phyloP scores from a whole-genome alignment of 805 yeast species.

The Nakazawaea ernobii region DNA sequence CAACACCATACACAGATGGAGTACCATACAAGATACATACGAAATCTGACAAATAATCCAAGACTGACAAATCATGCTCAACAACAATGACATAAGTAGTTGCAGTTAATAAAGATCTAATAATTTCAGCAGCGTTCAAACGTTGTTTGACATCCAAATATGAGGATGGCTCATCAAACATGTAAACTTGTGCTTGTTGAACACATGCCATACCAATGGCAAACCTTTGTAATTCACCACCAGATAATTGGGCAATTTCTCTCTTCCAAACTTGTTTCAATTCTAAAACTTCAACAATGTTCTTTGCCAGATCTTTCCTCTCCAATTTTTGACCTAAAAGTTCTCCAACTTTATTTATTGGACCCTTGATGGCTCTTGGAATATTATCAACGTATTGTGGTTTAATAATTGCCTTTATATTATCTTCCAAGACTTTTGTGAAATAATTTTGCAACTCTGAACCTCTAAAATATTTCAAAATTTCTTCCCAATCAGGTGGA shows the following conservation, averaged over 20 bases:
- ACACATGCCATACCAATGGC: conserved; percentile 97
- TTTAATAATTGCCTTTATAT: conserved; percentile 94
- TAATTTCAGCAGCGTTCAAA: conserved; percentile 92
- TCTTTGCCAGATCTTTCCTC: conserved; percentile 60
- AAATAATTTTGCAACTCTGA: conserved; percentile 95
- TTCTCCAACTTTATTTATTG: conserved; percentile 80
- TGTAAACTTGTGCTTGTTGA: conserved; percentile 90
- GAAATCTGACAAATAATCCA: conserved; percentile 94
- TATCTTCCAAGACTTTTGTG: conserved; percentile 88
- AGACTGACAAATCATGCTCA: conserved; percentile 96
- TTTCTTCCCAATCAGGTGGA: conserved; percentile 98
- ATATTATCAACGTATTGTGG: conserved; percentile 98
- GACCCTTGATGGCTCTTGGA: conserved; percentile 93
- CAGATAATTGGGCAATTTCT: conserved; percentile 86
- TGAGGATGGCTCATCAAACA: conserved; percentile 99
- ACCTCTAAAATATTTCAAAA: conserved; percentile 88
- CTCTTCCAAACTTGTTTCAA: conserved; percentile 71
- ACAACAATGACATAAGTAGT: conserved; percentile 89
- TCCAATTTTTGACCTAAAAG: conserved; percentile 73
- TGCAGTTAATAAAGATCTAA: conserved; percentile 75
- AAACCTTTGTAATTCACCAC: conserved; percentile 98
- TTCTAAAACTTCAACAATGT: conserved; percentile 66
- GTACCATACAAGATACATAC: conserved; percentile 97
- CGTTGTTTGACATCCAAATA: conserved; percentile 98
- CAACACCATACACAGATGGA: conserved; percentile 98